Evolutionary conservation across 768 basidiomycete species (phyloP).

Genomic region (Russula dissimulans): DNA sequence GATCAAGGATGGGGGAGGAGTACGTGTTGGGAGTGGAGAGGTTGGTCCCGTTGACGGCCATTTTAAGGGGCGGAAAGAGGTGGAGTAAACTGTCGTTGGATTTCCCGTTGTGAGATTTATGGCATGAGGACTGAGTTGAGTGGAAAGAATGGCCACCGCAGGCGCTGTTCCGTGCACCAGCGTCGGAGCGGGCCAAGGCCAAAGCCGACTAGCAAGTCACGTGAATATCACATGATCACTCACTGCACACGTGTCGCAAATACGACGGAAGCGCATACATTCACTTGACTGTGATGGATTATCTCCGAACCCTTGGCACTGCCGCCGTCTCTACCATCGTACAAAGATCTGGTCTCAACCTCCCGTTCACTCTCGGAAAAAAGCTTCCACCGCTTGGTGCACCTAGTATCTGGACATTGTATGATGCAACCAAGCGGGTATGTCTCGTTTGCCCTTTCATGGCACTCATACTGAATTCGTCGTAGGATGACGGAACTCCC

Average conservation of each 20-base stretch:
- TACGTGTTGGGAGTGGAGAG: neutral
- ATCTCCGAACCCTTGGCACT: conserved; percentile 70
- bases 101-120: neutral
- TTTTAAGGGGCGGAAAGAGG: neutral
- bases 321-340: conserved; percentile 87
- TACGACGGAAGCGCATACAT: neutral
- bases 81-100: neutral
- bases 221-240: neutral
- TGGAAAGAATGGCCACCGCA: too few relatives aligned
- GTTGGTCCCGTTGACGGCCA: conserved; percentile 15
- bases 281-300: conserved; percentile 49
- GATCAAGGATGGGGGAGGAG: conserved; percentile 12
- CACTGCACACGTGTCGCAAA: too few relatives aligned
- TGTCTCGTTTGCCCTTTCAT: conserved; percentile 4
- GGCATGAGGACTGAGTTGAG: neutral
- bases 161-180: neutral
- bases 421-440: conserved; percentile 86
- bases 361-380: conserved; percentile 78
- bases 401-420: conserved; percentile 73
- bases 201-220: too few relatives aligned
- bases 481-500: conserved; percentile 75
- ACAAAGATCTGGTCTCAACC: conserved; percentile 82
- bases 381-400: conserved; percentile 58
- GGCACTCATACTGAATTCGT: conserved; percentile 17
- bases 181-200: neutral